These are phyloP conservation scores for Furcasterigmium furcatum DNA, from an alignment of 2,329 filamentous ascomycete genomes.

Conservation along the genomic window DNA sequence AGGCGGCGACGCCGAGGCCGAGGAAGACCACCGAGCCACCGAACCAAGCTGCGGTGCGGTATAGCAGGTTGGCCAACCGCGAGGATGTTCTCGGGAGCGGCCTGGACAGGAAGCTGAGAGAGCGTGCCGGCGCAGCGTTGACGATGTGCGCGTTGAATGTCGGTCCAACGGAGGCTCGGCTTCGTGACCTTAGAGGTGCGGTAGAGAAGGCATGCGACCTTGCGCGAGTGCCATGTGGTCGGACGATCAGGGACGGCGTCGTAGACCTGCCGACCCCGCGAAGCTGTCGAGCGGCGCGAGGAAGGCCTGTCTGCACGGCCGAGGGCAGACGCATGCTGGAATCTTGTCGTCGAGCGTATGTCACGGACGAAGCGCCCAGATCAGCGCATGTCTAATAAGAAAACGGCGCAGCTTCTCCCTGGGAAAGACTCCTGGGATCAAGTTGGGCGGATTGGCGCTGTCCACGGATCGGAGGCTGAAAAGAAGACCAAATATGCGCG, in stretches of 20 bases:
- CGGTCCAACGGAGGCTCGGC: conserved; percentile 9
- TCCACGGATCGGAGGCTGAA: too few species aligned
- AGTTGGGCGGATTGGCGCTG: too few species aligned
- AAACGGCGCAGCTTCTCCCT: too few species aligned
- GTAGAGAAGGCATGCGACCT: not conserved
- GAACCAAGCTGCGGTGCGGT: conserved; percentile 66
- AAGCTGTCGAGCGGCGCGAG: conserved; percentile 1
- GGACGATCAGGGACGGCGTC: too few species aligned
- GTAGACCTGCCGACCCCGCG: not conserved
- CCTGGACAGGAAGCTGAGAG: conserved; percentile 17
- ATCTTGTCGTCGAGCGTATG: not conserved
- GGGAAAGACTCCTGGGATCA: too few species aligned
- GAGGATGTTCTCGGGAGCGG: conserved; percentile 46
- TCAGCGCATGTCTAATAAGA: too few species aligned
- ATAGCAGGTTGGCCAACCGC: conserved; percentile 54
- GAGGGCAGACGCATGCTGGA: not conserved
- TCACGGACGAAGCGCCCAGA: too few species aligned
- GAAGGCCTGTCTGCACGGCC: not conserved
- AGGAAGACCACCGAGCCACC: conserved; percentile 74
- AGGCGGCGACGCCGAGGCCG: conserved; percentile 68
- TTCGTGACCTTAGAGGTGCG: conserved; percentile 5
- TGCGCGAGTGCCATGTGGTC: too few species aligned
- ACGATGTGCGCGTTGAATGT: conserved; percentile 7
- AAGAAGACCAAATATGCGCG: too few species aligned
- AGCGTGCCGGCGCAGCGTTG: not conserved